These are phyloP conservation scores for Rhodotorula taiwanensis DNA, from an alignment of 768 basidiomycete genomes.

Conservation along the genomic window DNA sequence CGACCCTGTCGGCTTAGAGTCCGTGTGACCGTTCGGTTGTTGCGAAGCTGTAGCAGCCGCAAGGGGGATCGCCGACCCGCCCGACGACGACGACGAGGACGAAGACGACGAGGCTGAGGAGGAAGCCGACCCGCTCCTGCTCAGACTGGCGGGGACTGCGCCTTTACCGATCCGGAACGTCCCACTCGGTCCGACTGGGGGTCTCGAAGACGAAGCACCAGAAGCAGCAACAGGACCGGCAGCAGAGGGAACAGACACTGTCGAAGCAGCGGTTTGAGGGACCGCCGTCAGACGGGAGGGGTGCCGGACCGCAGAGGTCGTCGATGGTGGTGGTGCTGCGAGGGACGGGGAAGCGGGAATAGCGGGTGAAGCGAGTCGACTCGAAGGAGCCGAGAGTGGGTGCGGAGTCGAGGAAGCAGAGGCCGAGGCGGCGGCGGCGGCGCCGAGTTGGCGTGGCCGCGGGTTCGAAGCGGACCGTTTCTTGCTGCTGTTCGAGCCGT, in stretches of 20 bases:
- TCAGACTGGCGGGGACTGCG: conserved; percentile 1
- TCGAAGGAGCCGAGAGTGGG: conserved; percentile 12
- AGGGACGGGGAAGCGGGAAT: conserved; percentile 7
- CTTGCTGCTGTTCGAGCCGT: background rate
- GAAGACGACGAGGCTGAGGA: conserved; percentile 6
- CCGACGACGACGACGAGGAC: conserved; percentile 3
- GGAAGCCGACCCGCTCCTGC: background rate
- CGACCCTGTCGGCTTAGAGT: too few species aligned
- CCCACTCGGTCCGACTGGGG: background rate
- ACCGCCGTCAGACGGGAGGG: conserved; percentile 25
- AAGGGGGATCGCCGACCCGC: background rate
- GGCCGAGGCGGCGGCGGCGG: too few species aligned
- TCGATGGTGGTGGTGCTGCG: background rate
- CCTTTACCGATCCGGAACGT: conserved; percentile 35
- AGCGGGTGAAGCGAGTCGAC: conserved; percentile 1
- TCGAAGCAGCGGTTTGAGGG: background rate
- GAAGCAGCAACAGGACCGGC: too few species aligned
- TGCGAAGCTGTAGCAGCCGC: background rate
- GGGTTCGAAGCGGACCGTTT: background rate
- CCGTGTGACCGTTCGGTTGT: too few species aligned
- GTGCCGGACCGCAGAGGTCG: background rate
- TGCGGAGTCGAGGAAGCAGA: background rate
- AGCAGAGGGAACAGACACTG: too few species aligned
- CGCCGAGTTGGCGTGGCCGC: background rate
- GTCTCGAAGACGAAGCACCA: background rate